A percentile compares a stretch with the other conserved stretches of the same genome.
Conservation (phyloP, 805 yeast genomes). For the Pichia deserticola region DNA sequence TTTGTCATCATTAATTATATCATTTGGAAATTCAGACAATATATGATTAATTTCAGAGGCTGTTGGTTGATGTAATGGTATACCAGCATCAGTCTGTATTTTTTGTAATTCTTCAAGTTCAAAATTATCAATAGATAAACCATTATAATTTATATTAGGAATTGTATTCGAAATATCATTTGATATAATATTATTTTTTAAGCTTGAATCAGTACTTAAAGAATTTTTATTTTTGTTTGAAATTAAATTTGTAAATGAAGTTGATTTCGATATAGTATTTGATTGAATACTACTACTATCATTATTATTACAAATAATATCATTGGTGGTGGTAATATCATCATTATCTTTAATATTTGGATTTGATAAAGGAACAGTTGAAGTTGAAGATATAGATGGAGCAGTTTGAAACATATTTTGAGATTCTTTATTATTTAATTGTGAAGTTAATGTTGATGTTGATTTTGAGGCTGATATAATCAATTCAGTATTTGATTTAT, state of each 20-base stretch:
- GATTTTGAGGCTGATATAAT: background rate
- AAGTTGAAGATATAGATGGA: background rate
- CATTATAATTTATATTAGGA: background rate
- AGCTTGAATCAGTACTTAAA: no score
- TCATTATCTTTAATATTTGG: no score
- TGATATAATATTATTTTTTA: background rate
- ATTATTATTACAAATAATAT: no score
- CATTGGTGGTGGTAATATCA: no score
- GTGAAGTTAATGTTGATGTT: background rate
- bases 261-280: no score
- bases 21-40: conserved; percentile 1
- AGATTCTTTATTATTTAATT: no score
- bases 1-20: background rate
- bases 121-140: background rate
- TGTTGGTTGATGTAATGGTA: background rate
- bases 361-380: no score
- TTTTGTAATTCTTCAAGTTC: background rate
- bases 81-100: background rate
- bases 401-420: background rate
- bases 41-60: conserved; percentile 6
- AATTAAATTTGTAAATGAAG: no score
- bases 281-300: no score
- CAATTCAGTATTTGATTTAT: background rate
- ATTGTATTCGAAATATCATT: background rate
- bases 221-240: no score